Evolutionary conservation across 1,284 basidiomycete genomes (phyloP), one percentile per base, ranked within the genome.

Genomic region (Ceratobasidium sp.): DNA sequence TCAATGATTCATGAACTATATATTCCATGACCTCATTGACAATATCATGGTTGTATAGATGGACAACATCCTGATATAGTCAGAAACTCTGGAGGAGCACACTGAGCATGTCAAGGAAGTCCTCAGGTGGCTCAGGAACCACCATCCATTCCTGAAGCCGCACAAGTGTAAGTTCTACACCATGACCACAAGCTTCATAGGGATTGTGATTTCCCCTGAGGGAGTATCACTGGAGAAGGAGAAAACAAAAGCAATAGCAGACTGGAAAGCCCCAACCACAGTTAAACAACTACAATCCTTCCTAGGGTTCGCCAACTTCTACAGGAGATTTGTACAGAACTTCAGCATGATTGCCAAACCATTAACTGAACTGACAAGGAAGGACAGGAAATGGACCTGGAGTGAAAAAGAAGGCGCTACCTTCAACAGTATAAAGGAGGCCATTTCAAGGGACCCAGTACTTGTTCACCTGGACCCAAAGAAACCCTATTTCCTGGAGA

Each of bases 291-390:
- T 83, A 20, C 81, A 82, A 64, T 44, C 59, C 2, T 85, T 86
- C 79, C 60, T 85, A 2, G 84, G 84, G 18, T 81, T 86, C 20
- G 81, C 81, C 2, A 82, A 82, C 75, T 84, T 82, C 38, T 41
- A 41, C 38, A 6, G 38, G 10, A 41, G 38, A 41, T 41, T 41
- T 41, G 38, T 41, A 5, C 75, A 75, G 10, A 59, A 80, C 33
- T 85, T 81, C 78, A 81, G 83, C 0, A 50, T 70, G 10, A 80
- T 83, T 16, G 79, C 81, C 0, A 46, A n/a, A 0, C 84, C 84
- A 0, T 57, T 86, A 1, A 81, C 79, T 6, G 27, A 59, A 1
- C 78, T 85, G 1, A 80, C 80, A 4, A 75, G 78, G 71, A 82
- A 80, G 75, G 78, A 79, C 18, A n/a, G n/a, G 3, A 3, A 71